Percentiles rank a stretch among this genome's conserved stretches.
These are phyloP conservation scores for Spergularia bocconei DNA, from an alignment of 148 eudicot genomes.

Conservation along the genomic window DNA sequence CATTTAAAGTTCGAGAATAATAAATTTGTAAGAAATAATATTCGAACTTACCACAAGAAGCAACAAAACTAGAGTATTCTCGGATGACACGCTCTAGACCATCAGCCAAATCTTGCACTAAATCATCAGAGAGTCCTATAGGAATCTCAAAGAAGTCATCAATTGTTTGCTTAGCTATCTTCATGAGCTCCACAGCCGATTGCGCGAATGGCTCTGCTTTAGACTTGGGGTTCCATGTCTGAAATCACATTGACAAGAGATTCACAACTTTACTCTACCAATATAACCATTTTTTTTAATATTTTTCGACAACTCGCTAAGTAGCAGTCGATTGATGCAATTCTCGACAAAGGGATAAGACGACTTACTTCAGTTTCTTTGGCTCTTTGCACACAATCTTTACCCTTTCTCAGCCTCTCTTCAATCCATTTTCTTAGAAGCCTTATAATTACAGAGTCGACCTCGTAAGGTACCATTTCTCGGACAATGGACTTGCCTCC, in stretches of 20 bases:
- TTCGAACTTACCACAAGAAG: constrained; percentile 74
- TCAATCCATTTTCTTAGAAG: constrained; percentile 74
- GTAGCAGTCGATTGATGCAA: no score
- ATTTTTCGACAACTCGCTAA: no score
- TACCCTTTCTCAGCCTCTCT: constrained; percentile 51
- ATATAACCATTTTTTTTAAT: background rate
- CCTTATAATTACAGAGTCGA: constrained; percentile 59
- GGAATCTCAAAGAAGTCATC: constrained; percentile 78
- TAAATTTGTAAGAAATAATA: background rate
- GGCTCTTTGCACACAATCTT: constrained; percentile 61
- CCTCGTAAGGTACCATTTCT: constrained; percentile 88
- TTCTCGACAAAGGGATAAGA: no score
- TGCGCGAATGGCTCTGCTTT: constrained; percentile 86
- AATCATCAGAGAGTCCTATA: constrained; percentile 54
- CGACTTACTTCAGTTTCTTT: constrained; percentile 83
- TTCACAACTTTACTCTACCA: background rate
- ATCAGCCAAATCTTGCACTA: constrained; percentile 57
- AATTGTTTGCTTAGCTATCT: constrained; percentile 51
- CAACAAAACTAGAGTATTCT: constrained; percentile 69
- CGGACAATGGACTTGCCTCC: constrained; percentile 73
- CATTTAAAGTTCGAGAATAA: background rate
- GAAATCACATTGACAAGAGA: constrained; percentile 18
- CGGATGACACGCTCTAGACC: constrained; percentile 64
- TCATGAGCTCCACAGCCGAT: constrained; percentile 67
- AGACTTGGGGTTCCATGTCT: constrained; percentile 98